phyloP scores from a whole-genome alignment of 176 grass and related monocot genomes.

The Carex littledalei region DNA sequence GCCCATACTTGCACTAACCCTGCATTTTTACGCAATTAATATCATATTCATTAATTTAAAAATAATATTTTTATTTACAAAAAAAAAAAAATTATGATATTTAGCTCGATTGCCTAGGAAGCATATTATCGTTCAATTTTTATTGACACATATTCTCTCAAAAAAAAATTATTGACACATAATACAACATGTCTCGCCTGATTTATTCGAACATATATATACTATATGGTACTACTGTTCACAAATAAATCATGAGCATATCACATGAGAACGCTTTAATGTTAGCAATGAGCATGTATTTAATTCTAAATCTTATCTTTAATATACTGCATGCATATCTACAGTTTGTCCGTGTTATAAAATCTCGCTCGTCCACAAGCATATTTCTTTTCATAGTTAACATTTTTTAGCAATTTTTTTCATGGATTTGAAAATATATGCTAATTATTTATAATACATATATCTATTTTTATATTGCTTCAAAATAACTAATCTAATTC shows the following conservation, averaged over 20 bases:
- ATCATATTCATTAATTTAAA: background rate
- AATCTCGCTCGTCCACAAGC: background rate
- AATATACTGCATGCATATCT: background rate
- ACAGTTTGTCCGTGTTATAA: background rate
- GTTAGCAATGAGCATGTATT: no score
- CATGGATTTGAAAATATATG: no score
- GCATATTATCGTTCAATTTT: background rate
- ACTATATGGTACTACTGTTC: background rate
- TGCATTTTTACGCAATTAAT: background rate
- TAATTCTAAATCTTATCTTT: background rate
- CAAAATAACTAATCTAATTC: background rate
- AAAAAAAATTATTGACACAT: no score
- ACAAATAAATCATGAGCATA: background rate
- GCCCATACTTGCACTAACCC: slow-evolving; percentile 77
- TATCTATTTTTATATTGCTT: background rate
- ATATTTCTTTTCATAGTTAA: background rate
- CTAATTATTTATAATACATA: background rate
- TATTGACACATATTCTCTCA: no score
- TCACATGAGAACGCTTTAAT: background rate
- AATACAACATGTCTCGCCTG: background rate
- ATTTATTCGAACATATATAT: background rate
- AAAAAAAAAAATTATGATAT: background rate
- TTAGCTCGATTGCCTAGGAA: background rate
- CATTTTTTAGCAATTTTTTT: no score
- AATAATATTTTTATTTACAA: background rate